Base-by-base conservation (phyloP, 1,284 basidiomycete species). In the Inonotus obliquus region DNA sequence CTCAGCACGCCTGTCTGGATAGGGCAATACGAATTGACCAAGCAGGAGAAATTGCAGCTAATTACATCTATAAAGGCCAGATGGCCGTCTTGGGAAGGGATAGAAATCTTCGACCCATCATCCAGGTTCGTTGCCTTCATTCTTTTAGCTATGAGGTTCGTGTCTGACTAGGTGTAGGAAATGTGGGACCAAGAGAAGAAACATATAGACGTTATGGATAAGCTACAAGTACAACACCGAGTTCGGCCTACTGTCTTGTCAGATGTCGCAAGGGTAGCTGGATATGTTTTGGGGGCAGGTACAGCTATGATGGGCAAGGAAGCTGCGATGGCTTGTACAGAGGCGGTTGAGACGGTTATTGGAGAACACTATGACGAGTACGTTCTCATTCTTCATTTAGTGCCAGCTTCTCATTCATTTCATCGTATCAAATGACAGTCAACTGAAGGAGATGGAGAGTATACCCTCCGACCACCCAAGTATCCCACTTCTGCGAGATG, bases 101-200 rank as follows among this genome's bases (percentile, higher is more conserved):
- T 71, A 77, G 76, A 25, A 71, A 70, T 27, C 78, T 84, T n/a
- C 85, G 84, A 0, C 79, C 82, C 10, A 76, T 96, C 56, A 88
- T 96, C 63, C 89, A 94, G 76, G 94, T 87, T 67, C 65, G 83
- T 69, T 49, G 27, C 54, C 45, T n/a, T 47, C 35, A 14, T 35
- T 27, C 35, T 54, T 19, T 19, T 41, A 44, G 29, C 49, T 29
- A 59, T 55, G 10, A 17, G 7, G n/a, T 44, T 21, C 7, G 14
- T 44, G 41, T 44, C 17, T 44, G 45, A 23, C 39, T 39, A 38
- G 21, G 25, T 13, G 6, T 64, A 96, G 91, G 87, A 91, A 65
- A 98, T 98, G 96, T 98, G 94, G 94, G 86, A 93, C 54, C 94
- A 94, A 70, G 96, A 98, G 76, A 92, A 92, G 76, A 94, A 94